Conservation (phyloP, 2,329 filamentous ascomycete species). For the Ceratocystis papillata region DNA sequence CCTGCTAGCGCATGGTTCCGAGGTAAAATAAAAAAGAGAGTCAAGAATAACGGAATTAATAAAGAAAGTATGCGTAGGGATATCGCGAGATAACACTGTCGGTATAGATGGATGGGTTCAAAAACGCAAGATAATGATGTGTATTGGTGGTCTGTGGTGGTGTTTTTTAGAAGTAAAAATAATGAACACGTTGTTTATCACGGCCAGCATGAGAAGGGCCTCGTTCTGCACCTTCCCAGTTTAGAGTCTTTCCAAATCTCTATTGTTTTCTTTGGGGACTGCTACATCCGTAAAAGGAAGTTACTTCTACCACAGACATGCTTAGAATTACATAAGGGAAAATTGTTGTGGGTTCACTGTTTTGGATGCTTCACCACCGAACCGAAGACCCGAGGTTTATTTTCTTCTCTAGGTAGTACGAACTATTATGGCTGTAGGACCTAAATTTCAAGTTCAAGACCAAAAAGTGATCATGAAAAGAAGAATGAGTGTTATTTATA, state of each 20-base stretch:
- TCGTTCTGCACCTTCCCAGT: neutral
- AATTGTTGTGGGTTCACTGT: neutral
- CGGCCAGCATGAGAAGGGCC: neutral
- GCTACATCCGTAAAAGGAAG: neutral
- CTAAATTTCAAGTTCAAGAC: too few species aligned
- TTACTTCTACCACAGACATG: neutral
- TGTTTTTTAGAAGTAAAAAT: neutral
- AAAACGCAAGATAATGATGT: constrained; percentile 12
- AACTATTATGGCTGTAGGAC: neutral
- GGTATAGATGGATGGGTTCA: neutral
- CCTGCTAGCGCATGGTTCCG: constrained; percentile 8
- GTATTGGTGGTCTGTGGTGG: neutral
- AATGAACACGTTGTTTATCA: constrained; percentile 7
- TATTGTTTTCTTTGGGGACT: neutral
- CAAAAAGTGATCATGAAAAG: too few species aligned
- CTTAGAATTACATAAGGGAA: neutral
- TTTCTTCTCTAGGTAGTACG: neutral
- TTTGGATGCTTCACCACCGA: neutral
- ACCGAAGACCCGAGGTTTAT: neutral
- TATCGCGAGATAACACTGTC: constrained; percentile 6
- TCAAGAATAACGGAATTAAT: constrained; percentile 1
- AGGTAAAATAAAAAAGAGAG: neutral
- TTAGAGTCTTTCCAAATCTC: neutral
- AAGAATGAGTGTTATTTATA: too few species aligned
- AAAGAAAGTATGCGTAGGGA: constrained; percentile 1